Evolutionary conservation across 257 asterid species (phyloP).

Genomic region (Nicotiana knightiana): DNA sequence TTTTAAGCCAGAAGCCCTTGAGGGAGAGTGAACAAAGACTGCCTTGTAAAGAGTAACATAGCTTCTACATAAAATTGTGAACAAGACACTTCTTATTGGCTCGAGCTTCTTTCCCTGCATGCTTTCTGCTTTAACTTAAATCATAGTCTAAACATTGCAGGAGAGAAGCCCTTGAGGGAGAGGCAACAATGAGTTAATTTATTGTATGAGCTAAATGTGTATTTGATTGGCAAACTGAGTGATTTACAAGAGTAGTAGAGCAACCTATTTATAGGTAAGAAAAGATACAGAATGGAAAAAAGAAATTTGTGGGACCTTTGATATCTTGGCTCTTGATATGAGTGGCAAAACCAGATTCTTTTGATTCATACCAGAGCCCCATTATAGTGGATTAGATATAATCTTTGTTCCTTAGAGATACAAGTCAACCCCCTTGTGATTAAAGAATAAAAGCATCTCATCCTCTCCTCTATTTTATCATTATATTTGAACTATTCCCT

Average conservation of each 20-base stretch:
- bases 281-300: background rate
- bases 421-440: conserved; percentile 42
- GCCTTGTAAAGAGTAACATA: conserved; percentile 15
- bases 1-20: conserved; percentile 38
- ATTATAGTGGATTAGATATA: background rate
- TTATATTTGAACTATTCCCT: conserved; percentile 6
- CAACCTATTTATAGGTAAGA: conserved; percentile 36
- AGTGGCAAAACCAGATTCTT: conserved; percentile 31
- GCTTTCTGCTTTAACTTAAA: background rate
- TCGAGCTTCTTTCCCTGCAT: conserved; percentile 34
- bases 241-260: conserved; percentile 4
- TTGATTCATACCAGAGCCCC: conserved; percentile 31
- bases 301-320: conserved; percentile 28
- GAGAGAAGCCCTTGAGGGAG: conserved; percentile 78
- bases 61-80: background rate
- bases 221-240: background rate
- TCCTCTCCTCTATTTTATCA: conserved; percentile 16
- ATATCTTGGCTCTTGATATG: conserved; percentile 29
- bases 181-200: conserved; percentile 29
- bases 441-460: conserved; percentile 36
- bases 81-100: conserved; percentile 33
- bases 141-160: background rate
- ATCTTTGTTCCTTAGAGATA: background rate
- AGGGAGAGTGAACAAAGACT: conserved; percentile 59
- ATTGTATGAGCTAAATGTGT: conserved; percentile 2